phyloP scores from a whole-genome alignment of 805 yeast species.

The Hanseniaspora jakobsenii region DNA sequence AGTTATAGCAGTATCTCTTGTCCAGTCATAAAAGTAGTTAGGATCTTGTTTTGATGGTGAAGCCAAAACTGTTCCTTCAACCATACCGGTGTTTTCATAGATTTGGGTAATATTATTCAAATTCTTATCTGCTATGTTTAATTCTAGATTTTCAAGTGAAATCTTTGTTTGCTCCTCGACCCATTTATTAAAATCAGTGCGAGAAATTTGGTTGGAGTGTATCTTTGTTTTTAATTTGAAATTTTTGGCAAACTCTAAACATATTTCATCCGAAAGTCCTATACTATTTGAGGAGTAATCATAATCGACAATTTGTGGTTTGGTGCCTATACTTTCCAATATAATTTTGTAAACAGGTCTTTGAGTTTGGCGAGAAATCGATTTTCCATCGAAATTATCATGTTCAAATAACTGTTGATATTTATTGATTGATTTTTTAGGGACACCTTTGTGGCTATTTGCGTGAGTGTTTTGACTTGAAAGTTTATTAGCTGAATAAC shows the following conservation, averaged over 20 bases:
- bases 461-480: too few species aligned
- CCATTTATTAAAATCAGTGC: slow-evolving; percentile 35
- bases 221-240: slow-evolving; percentile 7
- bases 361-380: too few species aligned
- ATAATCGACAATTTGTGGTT: neutral
- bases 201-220: slow-evolving; percentile 3
- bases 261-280: neutral
- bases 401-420: too few species aligned
- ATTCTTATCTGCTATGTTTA: slow-evolving; percentile 37
- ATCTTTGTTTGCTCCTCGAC: slow-evolving; percentile 30
- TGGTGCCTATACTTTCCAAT: neutral
- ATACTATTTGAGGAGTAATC: neutral
- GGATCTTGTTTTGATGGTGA: slow-evolving; percentile 64
- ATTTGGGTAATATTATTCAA: slow-evolving; percentile 19
- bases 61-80: slow-evolving; percentile 68
- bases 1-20: slow-evolving; percentile 78
- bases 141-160: slow-evolving; percentile 34
- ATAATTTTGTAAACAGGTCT: too few species aligned
- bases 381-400: too few species aligned
- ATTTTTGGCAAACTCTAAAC: neutral
- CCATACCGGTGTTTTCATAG: slow-evolving; percentile 25
- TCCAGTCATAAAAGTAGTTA: slow-evolving; percentile 82
- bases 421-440: too few species aligned
- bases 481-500: too few species aligned
- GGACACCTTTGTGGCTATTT: too few species aligned